Base-by-base conservation (phyloP, 306 rosid species). In the Myrica gale region DNA sequence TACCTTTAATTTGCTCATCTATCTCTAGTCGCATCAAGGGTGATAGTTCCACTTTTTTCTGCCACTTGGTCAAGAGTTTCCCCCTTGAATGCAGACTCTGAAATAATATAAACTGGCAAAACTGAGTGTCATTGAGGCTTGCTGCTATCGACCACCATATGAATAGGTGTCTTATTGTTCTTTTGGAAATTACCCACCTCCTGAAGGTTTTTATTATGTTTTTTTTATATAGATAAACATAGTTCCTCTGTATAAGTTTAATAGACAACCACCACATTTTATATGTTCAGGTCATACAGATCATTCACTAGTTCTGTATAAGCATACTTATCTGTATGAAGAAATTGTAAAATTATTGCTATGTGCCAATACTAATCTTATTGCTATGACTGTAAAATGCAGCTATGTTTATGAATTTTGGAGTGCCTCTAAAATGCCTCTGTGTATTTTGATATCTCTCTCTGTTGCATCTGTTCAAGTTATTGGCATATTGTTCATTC, bases 111-210 rank as follows among this genome's bases (percentile, higher is more conserved):
- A 92, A 76, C 80, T 63, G 58, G 97, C 96, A 52, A 90, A 90
- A 80, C 82, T 95, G 83, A 82, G 91, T 1, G 91, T 97, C 4
- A 82, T 94, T 4, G 97, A 94, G 80, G 94, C 96, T 53, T 97
- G 98, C 58, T 94, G 98, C 79, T 94, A 97, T 72, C 86, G 95
- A 70, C 98, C 98, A 9, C 98, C 98, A 51, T 91, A 90, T 2
- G 89, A 87, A 97, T 94, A 91, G 74, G 96, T 86, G 70, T 58
- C 79, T 3, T 77, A 78, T 52, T 46, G 50, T 72, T 71, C 26
- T 21, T 57, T 42, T 74, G 45, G 41, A 26, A 56, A 70, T 5
- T 26, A 52, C 54, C 23, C 47, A 44, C 46, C 26, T 23, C 13
- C 45, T 41, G 8, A 21, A 11, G 9, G 2, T 66, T 71, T 72